Percentiles rank a stretch among this genome's conserved stretches.
Conservation (phyloP, 2,329 filamentous ascomycete genomes). For the Zalaria obscura region DNA sequence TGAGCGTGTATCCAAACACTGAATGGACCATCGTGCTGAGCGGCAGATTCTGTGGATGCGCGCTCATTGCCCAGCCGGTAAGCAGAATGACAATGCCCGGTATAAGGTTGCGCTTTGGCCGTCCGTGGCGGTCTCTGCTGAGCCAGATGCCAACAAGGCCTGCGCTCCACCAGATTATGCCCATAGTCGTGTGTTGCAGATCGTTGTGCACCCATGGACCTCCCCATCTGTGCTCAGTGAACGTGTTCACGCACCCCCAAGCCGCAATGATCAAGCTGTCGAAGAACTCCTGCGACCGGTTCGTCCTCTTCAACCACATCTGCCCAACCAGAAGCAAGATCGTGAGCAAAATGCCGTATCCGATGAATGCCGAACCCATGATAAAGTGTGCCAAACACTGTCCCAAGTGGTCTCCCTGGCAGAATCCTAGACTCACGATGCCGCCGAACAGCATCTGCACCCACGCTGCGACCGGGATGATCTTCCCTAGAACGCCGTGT, state of each 20-base stretch:
- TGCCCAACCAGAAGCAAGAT: constrained; percentile 82
- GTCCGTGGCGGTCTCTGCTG: constrained; percentile 66
- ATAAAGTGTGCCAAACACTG: constrained; percentile 97
- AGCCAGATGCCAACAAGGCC: constrained; percentile 88
- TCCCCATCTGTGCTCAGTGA: constrained; percentile 95
- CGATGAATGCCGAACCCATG: constrained; percentile 95
- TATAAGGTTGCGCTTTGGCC: constrained; percentile 82
- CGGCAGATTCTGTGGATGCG: constrained; percentile 71
- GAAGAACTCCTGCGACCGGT: constrained; percentile 91
- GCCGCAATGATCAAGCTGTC: constrained; percentile 81
- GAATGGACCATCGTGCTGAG: constrained; percentile 78
- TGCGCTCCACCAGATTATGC: constrained; percentile 96
- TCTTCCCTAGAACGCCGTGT: constrained; percentile 74
- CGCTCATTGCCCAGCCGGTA: constrained; percentile 92
- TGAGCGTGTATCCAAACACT: constrained; percentile 88
- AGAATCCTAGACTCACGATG: constrained; percentile 85
- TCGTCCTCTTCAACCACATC: constrained; percentile 66
- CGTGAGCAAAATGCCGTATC: constrained; percentile 76
- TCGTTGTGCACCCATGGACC: constrained; percentile 81
- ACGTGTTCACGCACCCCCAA: constrained; percentile 96
- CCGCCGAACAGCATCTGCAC: constrained; percentile 92
- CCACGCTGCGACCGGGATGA: constrained; percentile 78
- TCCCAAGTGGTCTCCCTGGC: constrained; percentile 76
- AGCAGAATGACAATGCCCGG: constrained; percentile 82
- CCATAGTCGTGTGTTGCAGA: constrained; percentile 97